These are phyloP conservation scores for Eucalyptus erythrocorys DNA, from an alignment of 345 rosid species.

Conservation along the genomic window DNA sequence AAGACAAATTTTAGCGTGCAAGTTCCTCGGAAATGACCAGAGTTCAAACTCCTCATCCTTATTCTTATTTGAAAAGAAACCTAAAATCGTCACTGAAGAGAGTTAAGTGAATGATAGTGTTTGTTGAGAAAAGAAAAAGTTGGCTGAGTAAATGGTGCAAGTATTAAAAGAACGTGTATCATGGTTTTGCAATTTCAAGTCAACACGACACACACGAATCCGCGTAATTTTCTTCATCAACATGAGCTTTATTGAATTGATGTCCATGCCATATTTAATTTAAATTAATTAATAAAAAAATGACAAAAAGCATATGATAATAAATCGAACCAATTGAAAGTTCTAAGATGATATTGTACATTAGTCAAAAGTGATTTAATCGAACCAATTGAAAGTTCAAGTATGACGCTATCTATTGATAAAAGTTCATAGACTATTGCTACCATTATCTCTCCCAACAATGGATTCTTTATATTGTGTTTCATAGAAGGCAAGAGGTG, in stretches of 20 bases:
- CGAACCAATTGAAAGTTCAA: not conserved
- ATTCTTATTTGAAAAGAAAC: too few relatives aligned
- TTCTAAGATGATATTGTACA: not conserved
- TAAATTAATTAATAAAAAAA: too few relatives aligned
- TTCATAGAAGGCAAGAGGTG: not conserved
- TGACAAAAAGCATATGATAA: not conserved
- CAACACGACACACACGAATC: not conserved
- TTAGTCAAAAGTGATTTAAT: not conserved
- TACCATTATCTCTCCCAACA: not conserved
- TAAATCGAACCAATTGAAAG: too few relatives aligned
- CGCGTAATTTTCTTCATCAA: not conserved
- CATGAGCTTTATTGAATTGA: not conserved
- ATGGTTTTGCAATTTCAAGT: not conserved
- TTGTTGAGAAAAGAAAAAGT: too few relatives aligned
- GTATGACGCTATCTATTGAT: not conserved
- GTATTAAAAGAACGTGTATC: too few relatives aligned
- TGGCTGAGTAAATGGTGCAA: not conserved
- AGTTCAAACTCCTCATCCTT: not conserved
- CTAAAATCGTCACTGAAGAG: too few relatives aligned
- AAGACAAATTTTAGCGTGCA: not conserved
- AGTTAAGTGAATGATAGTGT: too few relatives aligned
- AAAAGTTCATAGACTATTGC: not conserved
- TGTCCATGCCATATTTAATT: not conserved
- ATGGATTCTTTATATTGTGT: too few relatives aligned
- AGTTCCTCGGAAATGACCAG: not conserved